phyloP scores from a whole-genome alignment of 2,329 filamentous ascomycete genomes.

The Phialocephala subalpina region DNA sequence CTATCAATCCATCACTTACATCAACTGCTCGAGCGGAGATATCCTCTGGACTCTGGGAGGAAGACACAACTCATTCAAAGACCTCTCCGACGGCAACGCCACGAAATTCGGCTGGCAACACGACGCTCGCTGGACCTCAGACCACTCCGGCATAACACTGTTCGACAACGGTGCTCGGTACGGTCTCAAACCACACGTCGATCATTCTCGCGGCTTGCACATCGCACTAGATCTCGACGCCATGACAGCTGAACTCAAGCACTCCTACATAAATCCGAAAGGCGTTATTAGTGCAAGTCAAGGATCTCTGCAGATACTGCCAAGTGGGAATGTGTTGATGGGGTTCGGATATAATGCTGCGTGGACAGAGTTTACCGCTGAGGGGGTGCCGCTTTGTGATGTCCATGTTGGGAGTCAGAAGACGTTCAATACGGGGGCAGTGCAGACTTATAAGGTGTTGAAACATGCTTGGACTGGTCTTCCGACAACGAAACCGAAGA shows the following conservation, averaged over 20 bases:
- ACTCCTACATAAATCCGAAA: slow-evolving; percentile 23
- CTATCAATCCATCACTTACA: slow-evolving; percentile 50
- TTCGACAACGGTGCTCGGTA: slow-evolving; percentile 31
- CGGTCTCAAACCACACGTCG: slow-evolving; percentile 6
- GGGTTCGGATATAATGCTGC: slow-evolving; percentile 29
- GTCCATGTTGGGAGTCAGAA: slow-evolving; percentile 35
- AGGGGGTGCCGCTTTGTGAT: slow-evolving; percentile 46
- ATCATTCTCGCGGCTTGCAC: slow-evolving; percentile 23
- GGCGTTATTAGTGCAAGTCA: slow-evolving; percentile 32
- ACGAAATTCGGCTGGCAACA: slow-evolving; percentile 58
- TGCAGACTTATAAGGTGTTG: slow-evolving; percentile 42
- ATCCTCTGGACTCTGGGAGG: slow-evolving; percentile 57
- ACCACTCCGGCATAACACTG: slow-evolving; percentile 24
- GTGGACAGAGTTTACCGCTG: slow-evolving; percentile 26
- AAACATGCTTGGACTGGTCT: slow-evolving; percentile 46
- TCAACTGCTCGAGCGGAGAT: slow-evolving; percentile 49
- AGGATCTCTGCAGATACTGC: slow-evolving; percentile 32
- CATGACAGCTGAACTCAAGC: slow-evolving; percentile 28
- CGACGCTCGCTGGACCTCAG: slow-evolving; percentile 49
- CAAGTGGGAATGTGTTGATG: slow-evolving; percentile 27
- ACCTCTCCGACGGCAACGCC: slow-evolving; percentile 43
- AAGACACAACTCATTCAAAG: slow-evolving; percentile 49
- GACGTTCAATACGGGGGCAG: slow-evolving; percentile 36
- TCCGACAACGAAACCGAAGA: slow-evolving; percentile 43
- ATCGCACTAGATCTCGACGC: slow-evolving; percentile 22